Conservation (phyloP, 2,329 filamentous ascomycete genomes). For the Xylaria sp. region DNA sequence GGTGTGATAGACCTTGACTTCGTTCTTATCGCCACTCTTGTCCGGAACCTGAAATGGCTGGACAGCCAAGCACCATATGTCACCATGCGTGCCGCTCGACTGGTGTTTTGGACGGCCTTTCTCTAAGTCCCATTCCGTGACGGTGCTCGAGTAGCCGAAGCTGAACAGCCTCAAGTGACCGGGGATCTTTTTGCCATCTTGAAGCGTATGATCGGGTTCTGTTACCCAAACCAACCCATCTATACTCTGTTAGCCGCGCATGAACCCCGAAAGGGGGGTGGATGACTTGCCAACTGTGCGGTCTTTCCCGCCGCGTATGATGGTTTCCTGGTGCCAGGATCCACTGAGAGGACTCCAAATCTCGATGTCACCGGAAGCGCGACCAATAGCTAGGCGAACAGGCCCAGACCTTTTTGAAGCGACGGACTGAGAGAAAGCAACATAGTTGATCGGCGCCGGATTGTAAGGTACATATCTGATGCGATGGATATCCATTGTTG, state of each 20-base stretch:
- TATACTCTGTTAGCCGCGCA: conserved; percentile 65
- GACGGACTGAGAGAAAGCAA: conserved; percentile 87
- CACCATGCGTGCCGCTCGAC: conserved; percentile 91
- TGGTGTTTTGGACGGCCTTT: conserved; percentile 81
- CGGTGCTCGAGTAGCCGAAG: conserved; percentile 89
- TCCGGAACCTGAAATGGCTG: conserved; percentile 67
- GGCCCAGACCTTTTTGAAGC: conserved; percentile 64
- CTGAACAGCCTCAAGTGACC: conserved; percentile 91
- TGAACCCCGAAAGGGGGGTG: neutral
- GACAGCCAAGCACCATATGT: conserved; percentile 95
- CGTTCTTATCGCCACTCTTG: conserved; percentile 41
- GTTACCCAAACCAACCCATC: conserved; percentile 94
- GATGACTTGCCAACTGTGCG: conserved; percentile 54
- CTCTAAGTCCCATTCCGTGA: conserved; percentile 95
- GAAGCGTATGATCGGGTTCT: conserved; percentile 78
- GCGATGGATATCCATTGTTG: conserved; percentile 90
- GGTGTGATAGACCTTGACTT: conserved; percentile 49
- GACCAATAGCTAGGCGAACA: conserved; percentile 85
- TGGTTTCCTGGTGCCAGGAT: conserved; percentile 88
- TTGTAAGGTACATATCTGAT: conserved; percentile 96
- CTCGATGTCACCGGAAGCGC: conserved; percentile 95
- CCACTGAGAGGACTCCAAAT: conserved; percentile 92
- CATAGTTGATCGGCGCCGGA: conserved; percentile 89
- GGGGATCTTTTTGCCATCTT: conserved; percentile 68
- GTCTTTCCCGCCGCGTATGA: conserved; percentile 84